These are phyloP conservation scores for Hysterium pulicare DNA, from an alignment of 2,329 filamentous ascomycete species.

Conservation along the genomic window DNA sequence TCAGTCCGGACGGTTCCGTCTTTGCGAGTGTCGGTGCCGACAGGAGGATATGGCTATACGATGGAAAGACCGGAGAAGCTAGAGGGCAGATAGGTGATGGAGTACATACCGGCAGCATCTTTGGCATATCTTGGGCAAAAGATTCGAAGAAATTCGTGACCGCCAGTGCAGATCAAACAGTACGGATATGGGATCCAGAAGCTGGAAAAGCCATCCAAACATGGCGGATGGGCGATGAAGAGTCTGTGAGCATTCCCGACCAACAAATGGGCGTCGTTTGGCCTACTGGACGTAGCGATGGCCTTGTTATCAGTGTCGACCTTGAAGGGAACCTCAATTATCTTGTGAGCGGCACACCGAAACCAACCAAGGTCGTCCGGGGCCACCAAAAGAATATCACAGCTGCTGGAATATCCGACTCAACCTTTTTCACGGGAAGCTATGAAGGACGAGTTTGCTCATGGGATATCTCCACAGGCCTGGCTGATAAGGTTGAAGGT, in stretches of 20 bases:
- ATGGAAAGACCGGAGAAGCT: slow-evolving; percentile 90
- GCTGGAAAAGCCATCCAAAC: slow-evolving; percentile 71
- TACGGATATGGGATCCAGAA: slow-evolving; percentile 91
- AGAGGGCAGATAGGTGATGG: slow-evolving; percentile 73
- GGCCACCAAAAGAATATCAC: slow-evolving; percentile 93
- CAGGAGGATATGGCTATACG: slow-evolving; percentile 87
- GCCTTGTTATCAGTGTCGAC: slow-evolving; percentile 84
- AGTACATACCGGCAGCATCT: slow-evolving; percentile 90
- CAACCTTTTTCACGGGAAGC: slow-evolving; percentile 82
- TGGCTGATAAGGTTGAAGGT: slow-evolving; percentile 70
- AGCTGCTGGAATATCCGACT: slow-evolving; percentile 60
- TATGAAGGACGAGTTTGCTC: slow-evolving; percentile 83
- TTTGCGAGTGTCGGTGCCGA: slow-evolving; percentile 93
- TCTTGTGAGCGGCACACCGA: slow-evolving; percentile 66
- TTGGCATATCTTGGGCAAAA: slow-evolving; percentile 83
- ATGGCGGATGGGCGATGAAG: slow-evolving; percentile 80
- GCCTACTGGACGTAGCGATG: slow-evolving; percentile 77
- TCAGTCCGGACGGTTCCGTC: slow-evolving; percentile 79
- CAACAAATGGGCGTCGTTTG: slow-evolving; percentile 96
- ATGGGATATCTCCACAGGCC: slow-evolving; percentile 74
- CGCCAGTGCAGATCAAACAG: slow-evolving; percentile 88
- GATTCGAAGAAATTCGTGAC: slow-evolving; percentile 87
- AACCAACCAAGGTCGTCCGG: slow-evolving; percentile 69
- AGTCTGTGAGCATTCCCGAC: slow-evolving; percentile 66
- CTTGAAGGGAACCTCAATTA: slow-evolving; percentile 89